Conservation (phyloP, 352 stramenopile genomes). For the Pythium brassicae region DNA sequence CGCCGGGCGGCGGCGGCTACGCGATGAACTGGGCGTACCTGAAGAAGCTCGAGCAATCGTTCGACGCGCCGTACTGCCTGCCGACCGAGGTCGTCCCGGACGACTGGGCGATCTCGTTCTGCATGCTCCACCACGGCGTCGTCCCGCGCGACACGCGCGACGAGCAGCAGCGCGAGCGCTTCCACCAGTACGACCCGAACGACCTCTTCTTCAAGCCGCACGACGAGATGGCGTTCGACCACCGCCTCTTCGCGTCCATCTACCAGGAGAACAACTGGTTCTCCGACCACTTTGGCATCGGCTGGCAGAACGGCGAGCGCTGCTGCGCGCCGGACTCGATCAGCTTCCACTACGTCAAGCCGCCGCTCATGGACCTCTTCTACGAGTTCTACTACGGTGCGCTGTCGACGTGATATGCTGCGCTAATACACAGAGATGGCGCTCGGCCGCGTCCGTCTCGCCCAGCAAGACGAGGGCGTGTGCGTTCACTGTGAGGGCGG, state of each 20-base stretch:
- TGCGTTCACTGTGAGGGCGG: no score
- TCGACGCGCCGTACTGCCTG: conserved; percentile 74
- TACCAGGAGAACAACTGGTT: conserved; percentile 89
- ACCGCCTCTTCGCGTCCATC: conserved; percentile 67
- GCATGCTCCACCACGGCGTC: conserved; percentile 71
- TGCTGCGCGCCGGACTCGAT: conserved; percentile 78
- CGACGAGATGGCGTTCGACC: conserved; percentile 70
- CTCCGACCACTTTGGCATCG: conserved; percentile 76
- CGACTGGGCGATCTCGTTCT: conserved; percentile 87
- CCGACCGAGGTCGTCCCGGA: conserved; percentile 67
- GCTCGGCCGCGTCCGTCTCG: no score
- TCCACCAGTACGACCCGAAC: conserved; percentile 83
- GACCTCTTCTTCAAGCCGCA: conserved; percentile 60
- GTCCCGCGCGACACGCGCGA: conserved; percentile 74
- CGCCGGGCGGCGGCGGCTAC: conserved; percentile 73
- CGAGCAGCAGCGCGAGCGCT: conserved; percentile 58
- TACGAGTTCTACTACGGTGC: conserved; percentile 77
- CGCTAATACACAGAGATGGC: no score
- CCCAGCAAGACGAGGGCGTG: no score
- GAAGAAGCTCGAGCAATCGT: conserved; percentile 54
- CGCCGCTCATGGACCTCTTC: conserved; percentile 79
- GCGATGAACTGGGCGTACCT: conserved; percentile 84
- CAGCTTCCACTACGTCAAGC: conserved; percentile 85
- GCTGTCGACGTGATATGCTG: no score
- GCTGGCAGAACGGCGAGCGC: conserved; percentile 71